phyloP scores from a whole-genome alignment of 2,329 filamentous ascomycete genomes.

The Fusarium buharicum region DNA sequence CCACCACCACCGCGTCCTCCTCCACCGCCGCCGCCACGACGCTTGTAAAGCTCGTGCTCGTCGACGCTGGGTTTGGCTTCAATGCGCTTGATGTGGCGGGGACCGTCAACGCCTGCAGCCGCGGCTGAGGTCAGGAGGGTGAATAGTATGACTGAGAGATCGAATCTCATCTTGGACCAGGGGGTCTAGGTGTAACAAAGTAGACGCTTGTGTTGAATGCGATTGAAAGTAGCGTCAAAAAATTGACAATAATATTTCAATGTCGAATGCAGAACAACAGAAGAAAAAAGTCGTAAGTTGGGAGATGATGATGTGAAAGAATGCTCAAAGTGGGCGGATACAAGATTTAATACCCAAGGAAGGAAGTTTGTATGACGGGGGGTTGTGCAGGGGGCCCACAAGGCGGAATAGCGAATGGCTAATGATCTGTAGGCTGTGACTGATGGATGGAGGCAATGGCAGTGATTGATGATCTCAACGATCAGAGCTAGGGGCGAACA shows the following conservation, averaged over 20 bases:
- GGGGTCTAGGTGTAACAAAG: conserved; percentile 6
- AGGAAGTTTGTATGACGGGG: conserved; percentile 22
- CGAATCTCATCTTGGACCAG: conserved; percentile 48
- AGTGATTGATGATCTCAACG: conserved; percentile 16
- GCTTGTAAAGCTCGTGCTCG: conserved; percentile 65
- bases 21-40: conserved; percentile 68
- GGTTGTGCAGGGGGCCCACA: conserved; percentile 12
- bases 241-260: conserved; percentile 1
- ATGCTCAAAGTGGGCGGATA: conserved; percentile 23
- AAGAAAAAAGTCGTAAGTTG: conserved; percentile 1
- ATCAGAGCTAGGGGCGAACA: conserved; percentile 7
- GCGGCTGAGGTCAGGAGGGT: conserved; percentile 45
- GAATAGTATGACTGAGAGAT: conserved; percentile 45
- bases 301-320: conserved; percentile 3
- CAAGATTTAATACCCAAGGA: conserved; percentile 30
- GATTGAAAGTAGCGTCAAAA: neutral
- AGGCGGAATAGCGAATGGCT: conserved; percentile 1
- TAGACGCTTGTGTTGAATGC: neutral
- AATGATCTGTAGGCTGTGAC: neutral
- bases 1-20: conserved; percentile 57
- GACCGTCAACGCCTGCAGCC: conserved; percentile 41
- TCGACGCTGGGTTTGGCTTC: conserved; percentile 42
- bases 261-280: neutral
- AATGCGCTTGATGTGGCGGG: conserved; percentile 41
- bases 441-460: conserved; percentile 10